Evolutionary conservation across 495 filamentous ascomycete genomes (phyloP), one percentile per base, ranked within the genome.

Genomic region (Trichocladium antarcticum): DNA sequence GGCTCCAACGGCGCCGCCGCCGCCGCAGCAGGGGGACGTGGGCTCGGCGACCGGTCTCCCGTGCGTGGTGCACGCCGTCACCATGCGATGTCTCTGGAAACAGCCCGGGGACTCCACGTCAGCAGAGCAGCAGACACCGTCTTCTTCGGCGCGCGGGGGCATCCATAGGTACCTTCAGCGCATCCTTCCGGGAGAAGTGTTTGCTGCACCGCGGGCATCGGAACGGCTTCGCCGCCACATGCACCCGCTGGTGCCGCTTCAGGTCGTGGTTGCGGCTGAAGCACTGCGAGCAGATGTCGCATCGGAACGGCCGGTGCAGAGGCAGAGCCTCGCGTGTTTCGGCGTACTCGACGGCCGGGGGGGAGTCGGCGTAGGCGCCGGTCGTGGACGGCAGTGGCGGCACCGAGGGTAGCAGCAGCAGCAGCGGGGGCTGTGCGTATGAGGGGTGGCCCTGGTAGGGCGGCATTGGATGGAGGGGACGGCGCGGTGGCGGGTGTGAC

Each of bases 231-330:
- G 94, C 85, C 0, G 88, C 85, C 47, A 95, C 67, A 67, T 98
- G 90, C 46, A 98, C 96, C 42, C 88, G 72, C 66, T 92, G 94
- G 60, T 98, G 90, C 45, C 90, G 79, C 65, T 98, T 98, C 46
- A 98, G 70, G 60, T 98, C 92, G 61, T 98, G 92, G 53, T 98
- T 98, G 9, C 90, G 79, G 62, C 93, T 96, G 74, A 98, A 98
- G 47, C 84, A 84, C 61, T 93, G 86, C 1, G 87, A 81, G 61
- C 92, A 98, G 58, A 84, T 72, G 57, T 96, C 88, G 63, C 90
- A 98, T 58, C 89, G 89, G 72, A 92, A 96, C 0, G 92, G 92
- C 9, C 89, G 78, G 56, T 98, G 89, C 24, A 27, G 24, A 3
- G 24, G 24, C 8, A 27, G 20, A 71, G 72, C 45, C 27, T 55